Percentiles rank a stretch among this genome's conserved stretches.
Evolutionary conservation across 2,329 filamentous ascomycete genomes (phyloP).

Genomic region (Aurifilum marmelostoma): DNA sequence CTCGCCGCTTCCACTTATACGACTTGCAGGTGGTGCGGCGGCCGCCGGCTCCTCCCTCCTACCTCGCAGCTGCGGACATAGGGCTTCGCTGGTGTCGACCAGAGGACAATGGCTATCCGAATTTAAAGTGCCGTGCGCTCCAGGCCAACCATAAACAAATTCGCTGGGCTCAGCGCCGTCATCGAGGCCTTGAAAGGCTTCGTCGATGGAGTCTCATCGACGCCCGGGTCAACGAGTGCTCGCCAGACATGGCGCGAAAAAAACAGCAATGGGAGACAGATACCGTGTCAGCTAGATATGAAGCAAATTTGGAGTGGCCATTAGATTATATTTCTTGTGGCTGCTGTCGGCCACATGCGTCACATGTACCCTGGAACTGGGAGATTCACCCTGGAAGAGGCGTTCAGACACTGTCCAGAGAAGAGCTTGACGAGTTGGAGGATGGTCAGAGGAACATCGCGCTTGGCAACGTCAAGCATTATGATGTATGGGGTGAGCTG

Average conservation of each 20-base stretch:
- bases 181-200: neutral
- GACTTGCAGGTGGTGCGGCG: neutral
- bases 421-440: neutral
- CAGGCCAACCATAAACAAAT: neutral
- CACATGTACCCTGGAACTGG: neutral
- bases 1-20: neutral
- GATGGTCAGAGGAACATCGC: neutral
- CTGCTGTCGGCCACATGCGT: neutral
- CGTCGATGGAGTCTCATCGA: neutral
- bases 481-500: neutral
- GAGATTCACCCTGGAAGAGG: neutral
- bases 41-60: neutral
- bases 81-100: neutral
- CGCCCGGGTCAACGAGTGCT: neutral
- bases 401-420: neutral
- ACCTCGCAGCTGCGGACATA: neutral
- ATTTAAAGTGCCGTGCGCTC: neutral
- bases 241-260: neutral
- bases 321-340: neutral
- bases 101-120: no score
- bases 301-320: neutral
- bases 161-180: neutral
- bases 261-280: neutral
- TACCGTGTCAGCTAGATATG: neutral
- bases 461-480: neutral